Percentiles rank a stretch among this genome's conserved stretches.
These are phyloP conservation scores for Flaveria ramosissima DNA, from an alignment of 129 eudicot genomes.

Conservation along the genomic window DNA sequence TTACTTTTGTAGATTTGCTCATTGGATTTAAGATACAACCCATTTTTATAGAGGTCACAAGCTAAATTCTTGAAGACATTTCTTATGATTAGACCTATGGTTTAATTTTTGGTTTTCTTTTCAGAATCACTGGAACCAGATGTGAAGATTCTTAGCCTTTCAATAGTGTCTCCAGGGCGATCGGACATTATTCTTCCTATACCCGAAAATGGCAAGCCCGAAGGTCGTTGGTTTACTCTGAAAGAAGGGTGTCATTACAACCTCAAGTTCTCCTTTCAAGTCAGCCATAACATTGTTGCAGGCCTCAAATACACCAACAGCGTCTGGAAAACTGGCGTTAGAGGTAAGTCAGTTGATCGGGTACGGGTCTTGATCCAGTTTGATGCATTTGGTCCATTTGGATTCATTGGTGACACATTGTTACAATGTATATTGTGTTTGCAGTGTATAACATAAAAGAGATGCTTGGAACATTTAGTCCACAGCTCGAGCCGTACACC, in stretches of 20 bases:
- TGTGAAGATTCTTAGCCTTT: conserved; percentile 69
- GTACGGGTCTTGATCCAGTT: conserved; percentile 1
- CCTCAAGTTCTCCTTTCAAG: conserved; percentile 62
- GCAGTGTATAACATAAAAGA: conserved; percentile 59
- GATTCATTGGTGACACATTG: conserved; percentile 3
- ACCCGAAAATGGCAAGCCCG: conserved; percentile 56
- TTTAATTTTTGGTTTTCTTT: conserved; percentile 20
- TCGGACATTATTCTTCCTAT: conserved; percentile 57
- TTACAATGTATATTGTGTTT: conserved; percentile 11
- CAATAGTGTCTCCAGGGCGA: conserved; percentile 59
- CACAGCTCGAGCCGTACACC: conserved; percentile 56
- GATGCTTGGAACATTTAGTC: conserved; percentile 80
- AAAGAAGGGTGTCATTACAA: conserved; percentile 70
- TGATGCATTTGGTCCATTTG: background rate
- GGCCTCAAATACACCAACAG: conserved; percentile 66
- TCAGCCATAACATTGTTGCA: conserved; percentile 66
- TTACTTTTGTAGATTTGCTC: background rate
- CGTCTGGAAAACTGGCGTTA: conserved; percentile 76
- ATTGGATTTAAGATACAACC: background rate
- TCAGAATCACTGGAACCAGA: conserved; percentile 67
- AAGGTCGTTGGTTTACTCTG: conserved; percentile 71
- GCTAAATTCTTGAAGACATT: background rate
- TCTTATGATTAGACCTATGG: conserved; percentile 10
- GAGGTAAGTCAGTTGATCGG: conserved; percentile 38
- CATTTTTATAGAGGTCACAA: background rate